These are phyloP conservation scores for Oidiodendron maius DNA, from an alignment of 495 filamentous ascomycete species.

Conservation along the genomic window DNA sequence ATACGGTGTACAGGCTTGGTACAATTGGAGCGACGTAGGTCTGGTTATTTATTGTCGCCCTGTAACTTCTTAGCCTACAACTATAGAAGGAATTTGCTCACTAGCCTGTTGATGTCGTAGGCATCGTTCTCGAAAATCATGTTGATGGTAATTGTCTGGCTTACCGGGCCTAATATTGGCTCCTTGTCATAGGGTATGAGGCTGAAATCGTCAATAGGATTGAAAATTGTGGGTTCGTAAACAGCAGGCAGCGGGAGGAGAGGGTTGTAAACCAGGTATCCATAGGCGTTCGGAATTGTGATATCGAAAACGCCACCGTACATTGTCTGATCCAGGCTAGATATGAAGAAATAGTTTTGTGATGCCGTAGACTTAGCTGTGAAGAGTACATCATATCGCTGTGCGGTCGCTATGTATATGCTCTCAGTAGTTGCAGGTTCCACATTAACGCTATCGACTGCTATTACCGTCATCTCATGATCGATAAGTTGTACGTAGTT, in stretches of 20 bases:
- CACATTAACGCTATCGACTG: conserved; percentile 43
- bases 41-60: conserved; percentile 72
- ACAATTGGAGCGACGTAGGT: conserved; percentile 69
- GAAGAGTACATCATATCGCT: conserved; percentile 38
- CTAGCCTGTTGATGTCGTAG: no score
- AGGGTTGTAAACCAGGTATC: conserved; percentile 7
- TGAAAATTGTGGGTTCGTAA: not conserved
- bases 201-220: not conserved
- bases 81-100: no score
- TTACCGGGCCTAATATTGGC: not conserved
- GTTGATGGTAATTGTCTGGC: not conserved
- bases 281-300: not conserved
- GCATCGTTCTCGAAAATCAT: not conserved
- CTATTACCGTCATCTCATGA: conserved; percentile 52
- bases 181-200: not conserved
- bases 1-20: conserved; percentile 70
- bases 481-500: conserved; percentile 67
- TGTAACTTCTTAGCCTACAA: no score
- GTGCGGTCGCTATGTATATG: conserved; percentile 39
- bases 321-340: conserved; percentile 41
- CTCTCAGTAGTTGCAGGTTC: conserved; percentile 29
- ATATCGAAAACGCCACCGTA: not conserved
- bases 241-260: not conserved
- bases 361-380: conserved; percentile 33
- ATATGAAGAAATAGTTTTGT: conserved; percentile 4